Evolutionary conservation across 2,329 filamentous ascomycete species (phyloP).

Genomic region (Aspergillus persii): DNA sequence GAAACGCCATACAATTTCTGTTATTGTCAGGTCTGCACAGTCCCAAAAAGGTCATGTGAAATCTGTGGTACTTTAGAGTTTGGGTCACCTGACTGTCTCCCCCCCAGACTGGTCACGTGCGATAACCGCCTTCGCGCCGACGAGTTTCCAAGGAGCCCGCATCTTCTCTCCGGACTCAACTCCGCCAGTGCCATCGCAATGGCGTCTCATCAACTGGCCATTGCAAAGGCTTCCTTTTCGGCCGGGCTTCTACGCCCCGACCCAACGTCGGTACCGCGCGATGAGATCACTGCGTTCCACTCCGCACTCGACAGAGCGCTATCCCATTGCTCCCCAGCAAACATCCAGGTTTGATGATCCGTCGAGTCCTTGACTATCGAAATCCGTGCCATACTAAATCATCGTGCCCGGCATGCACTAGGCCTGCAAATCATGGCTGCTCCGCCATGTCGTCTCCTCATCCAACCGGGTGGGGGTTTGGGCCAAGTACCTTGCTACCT

Average conservation of each 20-base stretch:
- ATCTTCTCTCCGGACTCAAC: neutral
- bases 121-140: neutral
- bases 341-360: conserved; percentile 77
- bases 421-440: conserved; percentile 86
- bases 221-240: conserved; percentile 75
- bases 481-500: conserved; percentile 71
- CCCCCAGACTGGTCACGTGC: neutral
- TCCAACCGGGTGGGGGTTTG: conserved; percentile 63
- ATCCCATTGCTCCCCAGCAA: conserved; percentile 70
- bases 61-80: too few species aligned
- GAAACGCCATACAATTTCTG: too few species aligned
- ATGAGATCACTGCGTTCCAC: conserved; percentile 69
- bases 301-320: conserved; percentile 62
- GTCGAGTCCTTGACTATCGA: conserved; percentile 29
- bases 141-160: neutral
- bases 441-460: conserved; percentile 69
- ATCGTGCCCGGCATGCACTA: conserved; percentile 43
- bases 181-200: conserved; percentile 40
- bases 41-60: neutral
- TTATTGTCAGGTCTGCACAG: too few species aligned
- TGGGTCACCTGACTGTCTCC: too few species aligned
- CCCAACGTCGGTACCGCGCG: conserved; percentile 65
- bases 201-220: conserved; percentile 68
- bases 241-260: conserved; percentile 72
- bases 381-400: conserved; percentile 37